phyloP scores from a whole-genome alignment of 768 basidiomycete species.

The Lactarius deliciosus region DNA sequence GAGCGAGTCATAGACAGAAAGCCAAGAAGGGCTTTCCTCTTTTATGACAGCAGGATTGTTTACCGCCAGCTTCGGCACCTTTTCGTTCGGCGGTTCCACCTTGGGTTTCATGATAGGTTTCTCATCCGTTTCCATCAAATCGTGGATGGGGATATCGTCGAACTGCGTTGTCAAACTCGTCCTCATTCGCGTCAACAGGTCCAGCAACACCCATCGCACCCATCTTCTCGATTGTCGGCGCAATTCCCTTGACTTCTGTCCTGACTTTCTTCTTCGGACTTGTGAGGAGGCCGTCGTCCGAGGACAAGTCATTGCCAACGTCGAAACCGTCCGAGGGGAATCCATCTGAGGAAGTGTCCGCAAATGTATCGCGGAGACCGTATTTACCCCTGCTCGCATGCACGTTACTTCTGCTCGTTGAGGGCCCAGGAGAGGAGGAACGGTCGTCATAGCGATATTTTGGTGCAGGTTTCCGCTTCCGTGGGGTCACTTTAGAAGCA shows the following conservation, averaged over 20 bases:
- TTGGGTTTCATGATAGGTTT: conserved; percentile 43
- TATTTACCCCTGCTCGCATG: conserved; percentile 12
- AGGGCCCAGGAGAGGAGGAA: conserved; percentile 32
- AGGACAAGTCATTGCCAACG: conserved; percentile 34
- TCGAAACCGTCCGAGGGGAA: conserved; percentile 33
- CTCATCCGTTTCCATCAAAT: conserved; percentile 59
- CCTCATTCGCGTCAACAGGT: conserved; percentile 24
- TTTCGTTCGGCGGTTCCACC: conserved; percentile 31
- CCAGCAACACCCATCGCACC: conserved; percentile 59
- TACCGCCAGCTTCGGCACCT: conserved; percentile 31
- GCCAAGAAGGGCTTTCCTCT: conserved; percentile 62
- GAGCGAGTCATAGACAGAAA: conserved; percentile 73
- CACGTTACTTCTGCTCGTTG: conserved; percentile 18
- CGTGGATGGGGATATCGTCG: conserved; percentile 60
- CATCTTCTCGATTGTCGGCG: conserved; percentile 58
- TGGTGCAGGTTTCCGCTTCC: conserved; percentile 70
- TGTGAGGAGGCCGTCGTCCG: conserved; percentile 60
- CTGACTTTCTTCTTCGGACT: conserved; percentile 72
- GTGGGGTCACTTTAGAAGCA: conserved; percentile 39
- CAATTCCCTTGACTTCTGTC: conserved; percentile 44
- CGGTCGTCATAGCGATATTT: conserved; percentile 29
- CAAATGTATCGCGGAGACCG: conserved; percentile 28
- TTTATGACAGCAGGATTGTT: conserved; percentile 38
- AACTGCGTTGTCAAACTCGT: conserved; percentile 43
- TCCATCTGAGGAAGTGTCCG: conserved; percentile 37